Percentiles rank a stretch among this genome's conserved stretches.
phyloP scores from a whole-genome alignment of 352 stramenopile species.

The Pelagophyceae sp. region DNA sequence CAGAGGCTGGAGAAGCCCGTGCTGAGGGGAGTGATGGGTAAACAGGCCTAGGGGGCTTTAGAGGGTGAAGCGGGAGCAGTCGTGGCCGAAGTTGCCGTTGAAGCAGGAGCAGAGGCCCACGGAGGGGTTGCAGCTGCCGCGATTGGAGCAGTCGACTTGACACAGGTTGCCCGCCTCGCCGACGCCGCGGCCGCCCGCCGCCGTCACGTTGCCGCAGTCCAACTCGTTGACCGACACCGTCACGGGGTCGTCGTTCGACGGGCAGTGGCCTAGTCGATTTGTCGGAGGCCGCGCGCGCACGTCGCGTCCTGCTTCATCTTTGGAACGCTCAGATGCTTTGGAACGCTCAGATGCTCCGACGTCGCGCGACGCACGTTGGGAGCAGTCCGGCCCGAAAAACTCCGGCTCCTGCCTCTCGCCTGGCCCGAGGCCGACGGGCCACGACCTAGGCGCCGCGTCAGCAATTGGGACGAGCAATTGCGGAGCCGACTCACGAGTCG shows the following conservation, averaged over 20 bases:
- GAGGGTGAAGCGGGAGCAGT: slow-evolving; percentile 28
- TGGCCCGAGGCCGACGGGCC: slow-evolving; percentile 60
- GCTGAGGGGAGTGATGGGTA: no score
- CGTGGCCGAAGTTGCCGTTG: slow-evolving; percentile 52
- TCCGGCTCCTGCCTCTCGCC: slow-evolving; percentile 67
- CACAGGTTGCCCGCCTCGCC: slow-evolving; percentile 69
- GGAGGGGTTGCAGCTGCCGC: slow-evolving; percentile 72
- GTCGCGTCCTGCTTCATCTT: no score
- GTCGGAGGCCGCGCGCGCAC: no score
- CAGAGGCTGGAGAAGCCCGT: no score
- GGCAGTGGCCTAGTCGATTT: slow-evolving; percentile 62
- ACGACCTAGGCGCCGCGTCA: slow-evolving; percentile 43
- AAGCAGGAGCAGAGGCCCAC: slow-evolving; percentile 74
- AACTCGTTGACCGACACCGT: slow-evolving; percentile 52
- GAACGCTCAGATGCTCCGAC: no score
- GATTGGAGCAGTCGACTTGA: slow-evolving; percentile 79
- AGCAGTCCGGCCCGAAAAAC: slow-evolving; percentile 76
- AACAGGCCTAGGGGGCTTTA: no score
- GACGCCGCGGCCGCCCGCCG: slow-evolving; percentile 21
- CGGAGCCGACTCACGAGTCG: slow-evolving; percentile 40
- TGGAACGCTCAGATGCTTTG: no score
- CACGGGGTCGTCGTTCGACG: slow-evolving; percentile 63
- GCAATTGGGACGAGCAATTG: not conserved
- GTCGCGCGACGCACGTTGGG: slow-evolving; percentile 36
- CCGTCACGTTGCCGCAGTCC: slow-evolving; percentile 50